These are phyloP conservation scores for Kazachstania sp. DNA, from an alignment of 1,139 yeast species.

Conservation along the genomic window DNA sequence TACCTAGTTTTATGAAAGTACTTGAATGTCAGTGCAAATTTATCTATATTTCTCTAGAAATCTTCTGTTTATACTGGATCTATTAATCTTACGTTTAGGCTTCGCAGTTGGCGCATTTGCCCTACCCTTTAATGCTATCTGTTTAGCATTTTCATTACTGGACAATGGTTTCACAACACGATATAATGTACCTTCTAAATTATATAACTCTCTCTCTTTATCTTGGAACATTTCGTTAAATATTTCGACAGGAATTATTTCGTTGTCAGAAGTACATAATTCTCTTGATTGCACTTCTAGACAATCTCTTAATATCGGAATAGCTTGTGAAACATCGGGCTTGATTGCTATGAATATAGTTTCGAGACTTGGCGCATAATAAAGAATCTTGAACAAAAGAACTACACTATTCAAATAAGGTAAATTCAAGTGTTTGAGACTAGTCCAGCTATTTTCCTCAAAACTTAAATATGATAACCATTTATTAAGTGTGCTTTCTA, in stretches of 20 bases:
- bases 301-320: not conserved
- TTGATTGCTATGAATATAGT: not conserved
- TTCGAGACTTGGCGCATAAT: slow-evolving; percentile 8
- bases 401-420: slow-evolving; percentile 9
- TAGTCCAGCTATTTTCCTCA: slow-evolving; percentile 8
- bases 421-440: slow-evolving; percentile 5
- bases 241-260: not conserved
- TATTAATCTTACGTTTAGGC: not conserved
- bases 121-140: too few relatives aligned
- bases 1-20: not conserved
- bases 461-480: slow-evolving; percentile 11
- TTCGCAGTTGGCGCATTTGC: not conserved
- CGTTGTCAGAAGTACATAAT: not conserved
- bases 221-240: not conserved
- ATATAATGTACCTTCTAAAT: too few relatives aligned
- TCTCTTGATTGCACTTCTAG: not conserved
- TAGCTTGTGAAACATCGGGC: not conserved
- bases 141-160: not conserved
- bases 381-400: slow-evolving; percentile 9
- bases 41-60: not conserved
- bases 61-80: not conserved
- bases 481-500: not conserved
- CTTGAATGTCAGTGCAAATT: too few relatives aligned
- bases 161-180: not conserved
- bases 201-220: not conserved